Percentiles rank a stretch among this genome's conserved stretches.
These are phyloP conservation scores for Lachnellula occidentalis DNA, from an alignment of 2,329 filamentous ascomycete genomes.

Conservation along the genomic window DNA sequence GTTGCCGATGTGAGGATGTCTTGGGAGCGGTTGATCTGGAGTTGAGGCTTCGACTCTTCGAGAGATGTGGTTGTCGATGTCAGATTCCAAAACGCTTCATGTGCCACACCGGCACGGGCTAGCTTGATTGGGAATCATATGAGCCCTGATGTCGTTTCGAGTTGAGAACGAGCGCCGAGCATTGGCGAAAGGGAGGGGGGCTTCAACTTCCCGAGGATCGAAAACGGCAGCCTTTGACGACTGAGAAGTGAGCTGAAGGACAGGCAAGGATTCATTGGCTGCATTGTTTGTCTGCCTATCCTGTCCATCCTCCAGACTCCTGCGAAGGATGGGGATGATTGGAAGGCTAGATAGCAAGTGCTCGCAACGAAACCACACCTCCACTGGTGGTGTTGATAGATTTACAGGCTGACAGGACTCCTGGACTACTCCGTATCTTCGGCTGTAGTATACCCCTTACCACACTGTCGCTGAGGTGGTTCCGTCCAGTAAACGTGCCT, in stretches of 20 bases:
- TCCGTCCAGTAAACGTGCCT: too few relatives aligned
- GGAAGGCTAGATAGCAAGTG: too few relatives aligned
- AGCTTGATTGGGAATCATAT: background rate
- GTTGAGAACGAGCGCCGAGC: slow-evolving; percentile 1
- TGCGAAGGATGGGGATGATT: too few relatives aligned
- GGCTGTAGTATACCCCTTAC: too few relatives aligned
- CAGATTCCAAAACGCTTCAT: background rate
- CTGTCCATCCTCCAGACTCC: background rate
- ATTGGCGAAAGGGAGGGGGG: background rate
- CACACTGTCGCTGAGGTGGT: too few relatives aligned
- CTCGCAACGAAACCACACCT: too few relatives aligned
- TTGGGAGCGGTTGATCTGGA: background rate
- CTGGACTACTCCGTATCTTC: too few relatives aligned
- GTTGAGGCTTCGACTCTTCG: background rate
- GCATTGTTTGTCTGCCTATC: background rate
- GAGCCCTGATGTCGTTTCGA: slow-evolving; percentile 11
- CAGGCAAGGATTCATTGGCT: background rate
- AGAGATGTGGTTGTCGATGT: background rate
- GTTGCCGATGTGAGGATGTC: background rate
- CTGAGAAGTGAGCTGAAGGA: background rate
- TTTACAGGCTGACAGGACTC: background rate
- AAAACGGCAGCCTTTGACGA: background rate
- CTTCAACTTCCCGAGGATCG: background rate
- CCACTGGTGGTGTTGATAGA: background rate
- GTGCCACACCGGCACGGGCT: background rate